phyloP scores from a whole-genome alignment of 73 alveolate species.

The Tetrahymena thermophila region DNA sequence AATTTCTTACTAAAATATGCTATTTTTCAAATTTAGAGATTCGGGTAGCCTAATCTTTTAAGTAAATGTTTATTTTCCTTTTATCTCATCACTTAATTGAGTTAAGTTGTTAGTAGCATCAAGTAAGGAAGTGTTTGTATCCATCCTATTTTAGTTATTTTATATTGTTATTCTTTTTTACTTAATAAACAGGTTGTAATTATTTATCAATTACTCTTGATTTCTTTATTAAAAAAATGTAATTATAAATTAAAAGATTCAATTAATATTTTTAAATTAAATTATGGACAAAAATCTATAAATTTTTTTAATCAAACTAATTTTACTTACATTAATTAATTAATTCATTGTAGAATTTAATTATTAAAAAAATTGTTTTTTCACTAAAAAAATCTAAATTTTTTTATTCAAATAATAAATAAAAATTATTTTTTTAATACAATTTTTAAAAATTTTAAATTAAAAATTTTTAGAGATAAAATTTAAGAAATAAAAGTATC shows the following conservation, averaged over 20 bases:
- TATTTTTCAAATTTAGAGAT: not conserved
- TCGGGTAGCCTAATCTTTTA: not conserved
- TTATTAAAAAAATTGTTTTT: too few relatives aligned
- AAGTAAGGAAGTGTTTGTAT: not conserved
- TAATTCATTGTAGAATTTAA: too few relatives aligned
- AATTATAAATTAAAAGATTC: too few relatives aligned
- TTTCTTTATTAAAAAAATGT: not conserved
- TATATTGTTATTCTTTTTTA: not conserved
- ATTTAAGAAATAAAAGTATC: too few relatives aligned
- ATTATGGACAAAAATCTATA: not conserved
- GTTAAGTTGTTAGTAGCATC: not conserved
- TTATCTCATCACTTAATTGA: not conserved
- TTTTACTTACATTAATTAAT: too few relatives aligned
- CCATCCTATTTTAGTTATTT: not conserved
- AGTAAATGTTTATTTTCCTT: not conserved
- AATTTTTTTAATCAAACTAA: too few relatives aligned
- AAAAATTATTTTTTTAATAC: too few relatives aligned
- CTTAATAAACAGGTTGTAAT: not conserved
- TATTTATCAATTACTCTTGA: not conserved
- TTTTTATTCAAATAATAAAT: too few relatives aligned
- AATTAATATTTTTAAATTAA: too few relatives aligned
- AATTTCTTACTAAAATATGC: not conserved
- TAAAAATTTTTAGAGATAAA: too few relatives aligned
- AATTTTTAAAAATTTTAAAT: too few relatives aligned
- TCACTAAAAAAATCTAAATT: too few relatives aligned